These are phyloP conservation scores for Hypoxylon perforatum DNA, from an alignment of 495 filamentous ascomycete genomes.

Conservation along the genomic window DNA sequence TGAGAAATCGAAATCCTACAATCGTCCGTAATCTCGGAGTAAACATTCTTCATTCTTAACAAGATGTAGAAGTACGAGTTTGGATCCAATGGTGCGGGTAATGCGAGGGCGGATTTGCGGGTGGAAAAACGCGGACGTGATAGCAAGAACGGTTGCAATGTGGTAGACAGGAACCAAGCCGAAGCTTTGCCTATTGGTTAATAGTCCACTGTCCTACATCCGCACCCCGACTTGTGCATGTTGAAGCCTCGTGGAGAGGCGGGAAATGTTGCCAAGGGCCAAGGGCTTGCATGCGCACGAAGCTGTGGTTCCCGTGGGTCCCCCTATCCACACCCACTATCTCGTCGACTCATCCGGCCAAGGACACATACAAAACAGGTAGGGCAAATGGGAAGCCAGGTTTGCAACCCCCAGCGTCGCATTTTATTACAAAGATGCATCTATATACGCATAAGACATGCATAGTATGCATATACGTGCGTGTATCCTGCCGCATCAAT, in stretches of 20 bases:
- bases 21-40: background rate
- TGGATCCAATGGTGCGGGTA: no score
- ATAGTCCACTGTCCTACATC: background rate
- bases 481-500: slow-evolving; percentile 5
- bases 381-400: no score
- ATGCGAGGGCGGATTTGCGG: no score
- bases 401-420: no score
- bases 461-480: slow-evolving; percentile 10
- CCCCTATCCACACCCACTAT: background rate
- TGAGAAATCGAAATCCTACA: background rate
- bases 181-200: slow-evolving; percentile 14
- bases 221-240: slow-evolving; percentile 25
- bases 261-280: slow-evolving; percentile 3
- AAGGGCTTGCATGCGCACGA: slow-evolving; percentile 1
- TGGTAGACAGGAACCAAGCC: background rate
- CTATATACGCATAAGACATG: background rate
- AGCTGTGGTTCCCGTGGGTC: slow-evolving; percentile 15
- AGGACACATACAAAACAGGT: no score
- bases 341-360: slow-evolving; percentile 22
- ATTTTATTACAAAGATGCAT: no score
- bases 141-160: background rate
- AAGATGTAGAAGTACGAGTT: no score
- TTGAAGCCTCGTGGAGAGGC: slow-evolving; percentile 27
- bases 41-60: no score
- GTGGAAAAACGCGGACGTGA: no score